Conservation (phyloP, 1,139 yeast genomes). For the Yamadazyma conglobata region DNA sequence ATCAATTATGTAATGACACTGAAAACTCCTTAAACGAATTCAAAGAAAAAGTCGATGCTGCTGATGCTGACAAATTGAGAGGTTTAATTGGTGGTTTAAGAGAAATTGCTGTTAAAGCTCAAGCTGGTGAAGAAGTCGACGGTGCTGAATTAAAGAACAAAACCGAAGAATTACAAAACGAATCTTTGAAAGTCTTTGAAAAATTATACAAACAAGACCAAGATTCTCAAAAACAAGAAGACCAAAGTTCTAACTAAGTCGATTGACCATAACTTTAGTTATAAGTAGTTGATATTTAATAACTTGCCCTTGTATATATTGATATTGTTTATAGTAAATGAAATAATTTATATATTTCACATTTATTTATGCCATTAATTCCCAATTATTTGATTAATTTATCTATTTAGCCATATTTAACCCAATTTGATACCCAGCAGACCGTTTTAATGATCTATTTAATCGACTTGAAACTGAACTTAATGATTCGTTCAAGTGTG, state of each 20-base stretch:
- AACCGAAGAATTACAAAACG: constrained; percentile 91
- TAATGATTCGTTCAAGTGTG: constrained; percentile 10
- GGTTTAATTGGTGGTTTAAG: constrained; percentile 75
- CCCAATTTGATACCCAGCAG: constrained; percentile 17
- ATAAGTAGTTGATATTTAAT: constrained; percentile 4
- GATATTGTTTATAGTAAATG: constrained; percentile 14
- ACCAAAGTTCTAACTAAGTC: constrained; percentile 13
- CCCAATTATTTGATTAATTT: neutral
- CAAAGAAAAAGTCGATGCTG: constrained; percentile 87
- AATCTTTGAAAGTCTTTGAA: constrained; percentile 91
- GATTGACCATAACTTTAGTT: constrained; percentile 3
- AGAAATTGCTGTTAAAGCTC: constrained; percentile 90
- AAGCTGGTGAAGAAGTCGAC: constrained; percentile 85
- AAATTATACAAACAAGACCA: constrained; percentile 81
- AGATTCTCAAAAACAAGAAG: constrained; percentile 24
- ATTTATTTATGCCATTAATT: no score
- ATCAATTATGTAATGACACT: constrained; percentile 93
- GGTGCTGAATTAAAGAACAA: constrained; percentile 83
- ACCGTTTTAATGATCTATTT: constrained; percentile 16
- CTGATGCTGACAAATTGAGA: constrained; percentile 82
- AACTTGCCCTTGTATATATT: constrained; percentile 15
- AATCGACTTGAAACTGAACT: constrained; percentile 16
- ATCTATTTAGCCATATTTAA: constrained; percentile 12
- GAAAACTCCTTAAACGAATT: constrained; percentile 92
- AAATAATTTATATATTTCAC: neutral